Conservation (phyloP, 345 rosid species). For the Lenwebbia sp. region DNA sequence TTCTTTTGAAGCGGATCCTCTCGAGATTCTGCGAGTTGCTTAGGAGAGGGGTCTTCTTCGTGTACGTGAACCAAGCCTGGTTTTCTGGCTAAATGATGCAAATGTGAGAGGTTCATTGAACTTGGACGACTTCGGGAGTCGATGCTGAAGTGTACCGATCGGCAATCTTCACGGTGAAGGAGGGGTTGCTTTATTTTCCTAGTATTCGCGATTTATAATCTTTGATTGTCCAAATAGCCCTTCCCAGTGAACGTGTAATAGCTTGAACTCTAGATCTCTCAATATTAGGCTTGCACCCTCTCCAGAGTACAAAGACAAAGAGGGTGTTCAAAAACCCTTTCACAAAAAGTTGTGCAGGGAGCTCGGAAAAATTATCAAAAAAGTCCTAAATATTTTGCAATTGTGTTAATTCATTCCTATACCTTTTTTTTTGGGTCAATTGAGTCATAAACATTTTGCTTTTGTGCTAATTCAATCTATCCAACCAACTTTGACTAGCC, state of each 20-base stretch:
- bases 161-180: not conserved
- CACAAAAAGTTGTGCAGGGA: not conserved
- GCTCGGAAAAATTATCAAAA: not conserved
- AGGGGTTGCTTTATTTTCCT: not conserved
- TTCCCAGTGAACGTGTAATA: not conserved
- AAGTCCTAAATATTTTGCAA: too few relatives aligned
- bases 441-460: too few relatives aligned
- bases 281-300: not conserved
- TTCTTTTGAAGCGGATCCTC: not conserved
- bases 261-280: not conserved
- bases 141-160: not conserved
- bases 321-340: not conserved
- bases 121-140: not conserved
- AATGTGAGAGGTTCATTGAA: not conserved
- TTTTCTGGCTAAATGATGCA: not conserved
- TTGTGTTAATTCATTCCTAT: too few relatives aligned
- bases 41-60: not conserved
- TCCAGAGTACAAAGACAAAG: not conserved
- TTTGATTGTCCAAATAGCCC: not conserved
- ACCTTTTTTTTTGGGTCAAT: too few relatives aligned
- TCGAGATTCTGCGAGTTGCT: not conserved
- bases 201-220: not conserved
- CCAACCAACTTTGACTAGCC: too few relatives aligned
- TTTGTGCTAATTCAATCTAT: too few relatives aligned
- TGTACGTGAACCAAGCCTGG: not conserved